Conservation (phyloP, 306 rosid genomes). For the Crataegus laevigata region DNA sequence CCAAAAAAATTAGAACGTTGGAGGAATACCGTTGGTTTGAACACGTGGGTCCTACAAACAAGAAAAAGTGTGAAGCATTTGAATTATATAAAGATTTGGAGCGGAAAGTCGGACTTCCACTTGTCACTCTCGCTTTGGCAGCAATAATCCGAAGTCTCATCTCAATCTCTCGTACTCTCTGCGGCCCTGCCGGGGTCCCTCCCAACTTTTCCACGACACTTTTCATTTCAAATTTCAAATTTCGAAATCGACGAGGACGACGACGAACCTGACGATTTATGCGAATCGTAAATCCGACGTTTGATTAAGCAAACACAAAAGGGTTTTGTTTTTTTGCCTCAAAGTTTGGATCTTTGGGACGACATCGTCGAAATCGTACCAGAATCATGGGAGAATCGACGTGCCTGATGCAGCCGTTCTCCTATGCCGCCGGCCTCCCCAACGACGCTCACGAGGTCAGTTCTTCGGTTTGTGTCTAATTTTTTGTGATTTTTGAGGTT, state of each 20-base stretch:
- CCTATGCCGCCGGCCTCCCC: constrained; percentile 67
- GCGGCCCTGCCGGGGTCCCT: not conserved
- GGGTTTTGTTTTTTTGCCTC: constrained; percentile 5
- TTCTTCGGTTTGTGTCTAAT: not conserved
- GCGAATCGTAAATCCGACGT: not conserved
- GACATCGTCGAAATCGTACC: not conserved
- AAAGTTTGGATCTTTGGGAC: constrained; percentile 39
- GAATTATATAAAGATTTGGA: not conserved
- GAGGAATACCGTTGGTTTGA: not conserved
- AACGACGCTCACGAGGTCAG: constrained; percentile 72
- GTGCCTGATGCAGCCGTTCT: constrained; percentile 91
- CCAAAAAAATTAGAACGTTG: constrained; percentile 15
- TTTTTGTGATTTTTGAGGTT: not conserved
- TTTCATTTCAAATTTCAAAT: constrained; percentile 61
- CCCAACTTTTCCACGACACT: constrained; percentile 30
- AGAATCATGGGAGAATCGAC: constrained; percentile 74
- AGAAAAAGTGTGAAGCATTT: not conserved
- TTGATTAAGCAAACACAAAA: not conserved
- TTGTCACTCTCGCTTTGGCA: constrained; percentile 1
- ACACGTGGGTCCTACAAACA: constrained; percentile 25
- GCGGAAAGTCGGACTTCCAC: not conserved
- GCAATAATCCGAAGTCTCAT: constrained; percentile 3
- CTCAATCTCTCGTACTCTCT: not conserved
- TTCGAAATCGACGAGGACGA: constrained; percentile 28
- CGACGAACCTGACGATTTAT: not conserved